phyloP scores from a whole-genome alignment of 2,329 filamentous ascomycete species.

The Scedosporium boydii region DNA sequence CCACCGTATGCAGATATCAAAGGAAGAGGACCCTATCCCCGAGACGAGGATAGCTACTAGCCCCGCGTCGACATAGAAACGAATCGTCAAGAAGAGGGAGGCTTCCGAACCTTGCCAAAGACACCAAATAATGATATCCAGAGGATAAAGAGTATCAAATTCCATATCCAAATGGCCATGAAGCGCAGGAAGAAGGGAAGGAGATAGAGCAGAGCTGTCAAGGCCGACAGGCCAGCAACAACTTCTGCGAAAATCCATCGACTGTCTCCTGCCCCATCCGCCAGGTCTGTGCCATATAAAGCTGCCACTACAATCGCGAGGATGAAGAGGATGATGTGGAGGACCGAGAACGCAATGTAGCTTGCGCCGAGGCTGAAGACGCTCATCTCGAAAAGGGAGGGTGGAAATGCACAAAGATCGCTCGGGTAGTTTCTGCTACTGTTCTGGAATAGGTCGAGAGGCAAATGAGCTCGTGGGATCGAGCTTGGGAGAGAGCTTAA shows the following conservation, averaged over 20 bases:
- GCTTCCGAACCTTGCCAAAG: conserved; percentile 53
- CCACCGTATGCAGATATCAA: neutral
- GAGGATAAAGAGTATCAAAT: conserved; percentile 62
- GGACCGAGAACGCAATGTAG: conserved; percentile 45
- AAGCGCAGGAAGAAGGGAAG: conserved; percentile 50
- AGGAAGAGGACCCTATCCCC: neutral
- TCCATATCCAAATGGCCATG: conserved; percentile 52
- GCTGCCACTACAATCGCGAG: conserved; percentile 69
- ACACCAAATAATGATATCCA: conserved; percentile 78
- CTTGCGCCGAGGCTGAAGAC: conserved; percentile 32
- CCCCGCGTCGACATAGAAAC: no score
- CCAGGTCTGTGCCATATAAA: conserved; percentile 65
- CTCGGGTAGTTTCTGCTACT: no score
- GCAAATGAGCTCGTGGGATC: no score
- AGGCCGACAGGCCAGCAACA: conserved; percentile 53
- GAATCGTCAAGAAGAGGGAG: neutral
- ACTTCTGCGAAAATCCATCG: conserved; percentile 61
- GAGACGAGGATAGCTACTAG: no score
- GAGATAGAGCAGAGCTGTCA: conserved; percentile 57
- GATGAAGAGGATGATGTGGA: conserved; percentile 71
- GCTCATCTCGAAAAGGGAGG: conserved; percentile 28
- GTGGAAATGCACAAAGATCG: no score
- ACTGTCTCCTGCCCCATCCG: conserved; percentile 25
- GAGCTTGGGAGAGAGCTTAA: no score
- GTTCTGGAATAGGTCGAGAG: no score